A percentile compares a stretch with the other conserved stretches of the same genome.
phyloP scores from a whole-genome alignment of 805 yeast genomes.

The Wickerhamomyces queroliae region DNA sequence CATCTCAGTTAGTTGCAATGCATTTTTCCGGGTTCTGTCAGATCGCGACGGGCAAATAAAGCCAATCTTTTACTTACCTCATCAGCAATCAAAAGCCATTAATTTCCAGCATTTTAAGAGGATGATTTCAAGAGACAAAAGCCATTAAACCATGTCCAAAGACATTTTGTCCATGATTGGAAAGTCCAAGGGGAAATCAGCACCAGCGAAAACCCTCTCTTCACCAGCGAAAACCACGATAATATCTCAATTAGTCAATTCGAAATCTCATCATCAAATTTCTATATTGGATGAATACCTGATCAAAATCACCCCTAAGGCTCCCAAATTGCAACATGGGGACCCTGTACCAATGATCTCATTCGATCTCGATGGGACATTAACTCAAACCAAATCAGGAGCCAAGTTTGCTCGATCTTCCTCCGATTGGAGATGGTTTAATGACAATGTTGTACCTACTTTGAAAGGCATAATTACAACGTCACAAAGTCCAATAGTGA shows the following conservation, averaged over 20 bases:
- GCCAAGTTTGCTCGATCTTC: constrained; percentile 49
- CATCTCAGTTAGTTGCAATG: too few relatives aligned
- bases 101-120: not conserved
- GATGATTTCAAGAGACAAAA: too few relatives aligned
- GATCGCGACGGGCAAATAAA: too few relatives aligned
- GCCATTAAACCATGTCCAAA: not conserved
- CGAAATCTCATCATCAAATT: constrained; percentile 22
- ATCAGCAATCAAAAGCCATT: too few relatives aligned
- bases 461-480: constrained; percentile 2
- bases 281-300: constrained; percentile 34
- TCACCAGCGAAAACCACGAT: not conserved
- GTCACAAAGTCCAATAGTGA: constrained; percentile 38
- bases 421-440: constrained; percentile 73
- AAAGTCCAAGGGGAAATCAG: constrained; percentile 1
- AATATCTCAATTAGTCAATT: not conserved
- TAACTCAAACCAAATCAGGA: constrained; percentile 63
- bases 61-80: too few relatives aligned
- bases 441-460: constrained; percentile 20
- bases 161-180: constrained; percentile 1
- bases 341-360: constrained; percentile 44
- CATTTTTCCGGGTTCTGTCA: too few relatives aligned
- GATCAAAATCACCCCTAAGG: constrained; percentile 34
- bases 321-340: not conserved
- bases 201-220: not conserved
- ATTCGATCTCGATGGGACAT: constrained; percentile 83